Evolutionary conservation across 1,284 basidiomycete genomes (phyloP).

Genomic region (Wolfiporia cocos): DNA sequence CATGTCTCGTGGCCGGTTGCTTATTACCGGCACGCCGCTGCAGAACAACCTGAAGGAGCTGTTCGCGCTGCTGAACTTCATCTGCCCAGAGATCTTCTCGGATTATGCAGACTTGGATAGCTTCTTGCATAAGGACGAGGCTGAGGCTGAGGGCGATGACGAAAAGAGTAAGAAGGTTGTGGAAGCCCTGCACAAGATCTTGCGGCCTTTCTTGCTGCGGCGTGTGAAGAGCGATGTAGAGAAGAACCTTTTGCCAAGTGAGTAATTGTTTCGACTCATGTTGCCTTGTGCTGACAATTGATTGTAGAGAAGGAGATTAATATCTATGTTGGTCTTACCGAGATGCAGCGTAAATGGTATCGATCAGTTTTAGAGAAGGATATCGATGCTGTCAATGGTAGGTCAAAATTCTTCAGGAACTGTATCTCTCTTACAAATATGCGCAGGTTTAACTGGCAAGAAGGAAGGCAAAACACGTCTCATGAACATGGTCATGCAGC

Average conservation of each 20-base stretch:
- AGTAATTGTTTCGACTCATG: constrained; percentile 18
- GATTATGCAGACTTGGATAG: constrained; percentile 71
- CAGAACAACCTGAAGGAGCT: constrained; percentile 98
- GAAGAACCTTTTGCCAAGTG: constrained; percentile 90
- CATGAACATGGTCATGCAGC: constrained; percentile 99
- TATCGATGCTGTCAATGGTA: constrained; percentile 96
- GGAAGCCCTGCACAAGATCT: constrained; percentile 95
- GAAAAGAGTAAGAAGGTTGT: constrained; percentile 90
- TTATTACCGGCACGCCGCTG: constrained; percentile 96
- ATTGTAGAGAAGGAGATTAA: constrained; percentile 94
- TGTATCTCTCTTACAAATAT: background rate
- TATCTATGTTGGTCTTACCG: constrained; percentile 95
- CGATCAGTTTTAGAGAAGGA: constrained; percentile 95
- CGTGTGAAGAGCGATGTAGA: constrained; percentile 98
- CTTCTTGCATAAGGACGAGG: constrained; percentile 79
- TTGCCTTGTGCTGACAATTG: background rate
- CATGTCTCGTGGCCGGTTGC: constrained; percentile 79
- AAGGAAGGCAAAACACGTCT: constrained; percentile 98
- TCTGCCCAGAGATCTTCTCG: constrained; percentile 81
- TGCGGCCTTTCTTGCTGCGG: constrained; percentile 91
- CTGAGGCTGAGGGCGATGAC: constrained; percentile 71
- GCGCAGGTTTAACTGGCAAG: constrained; percentile 79
- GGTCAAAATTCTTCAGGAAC: constrained; percentile 1
- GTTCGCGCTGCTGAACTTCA: constrained; percentile 94
- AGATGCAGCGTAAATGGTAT: constrained; percentile 99